These are phyloP conservation scores for Emericellopsis terricola DNA, from an alignment of 495 filamentous ascomycete species.

Conservation along the genomic window DNA sequence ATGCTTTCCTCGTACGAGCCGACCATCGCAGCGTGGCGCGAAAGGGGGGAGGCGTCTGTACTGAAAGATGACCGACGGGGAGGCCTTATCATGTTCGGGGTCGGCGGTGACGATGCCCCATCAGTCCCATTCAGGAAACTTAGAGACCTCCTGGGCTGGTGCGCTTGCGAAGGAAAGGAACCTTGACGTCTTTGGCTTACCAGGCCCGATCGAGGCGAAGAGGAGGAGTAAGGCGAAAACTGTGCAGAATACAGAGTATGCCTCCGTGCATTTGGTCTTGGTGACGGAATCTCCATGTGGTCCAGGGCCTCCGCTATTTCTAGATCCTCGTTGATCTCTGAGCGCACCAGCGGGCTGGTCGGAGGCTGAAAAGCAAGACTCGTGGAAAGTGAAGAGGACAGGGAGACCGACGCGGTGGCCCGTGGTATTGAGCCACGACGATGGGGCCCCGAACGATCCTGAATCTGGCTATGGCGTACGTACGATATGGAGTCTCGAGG, in stretches of 20 bases:
- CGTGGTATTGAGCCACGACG: no score
- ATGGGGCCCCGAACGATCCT: constrained; percentile 3
- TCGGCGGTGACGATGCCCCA: constrained; percentile 42
- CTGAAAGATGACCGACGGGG: constrained; percentile 53
- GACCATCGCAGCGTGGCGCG: constrained; percentile 76
- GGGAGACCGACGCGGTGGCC: constrained; percentile 29
- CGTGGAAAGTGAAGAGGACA: constrained; percentile 60
- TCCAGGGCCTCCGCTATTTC: constrained; percentile 38
- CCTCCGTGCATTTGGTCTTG: constrained; percentile 12
- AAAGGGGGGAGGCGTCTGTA: constrained; percentile 57
- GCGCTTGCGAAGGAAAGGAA: constrained; percentile 44
- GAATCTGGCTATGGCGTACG: constrained; percentile 14
- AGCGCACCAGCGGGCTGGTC: constrained; percentile 82
- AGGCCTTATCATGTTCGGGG: constrained; percentile 34
- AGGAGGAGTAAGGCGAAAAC: constrained; percentile 10
- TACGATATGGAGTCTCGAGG: constrained; percentile 24
- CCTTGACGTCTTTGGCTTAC: constrained; percentile 27
- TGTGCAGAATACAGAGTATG: constrained; percentile 20
- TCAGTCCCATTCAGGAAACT: constrained; percentile 26
- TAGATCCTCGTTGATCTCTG: constrained; percentile 71
- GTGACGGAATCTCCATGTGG: constrained; percentile 19
- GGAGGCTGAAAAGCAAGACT: constrained; percentile 75
- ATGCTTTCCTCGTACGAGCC: constrained; percentile 98
- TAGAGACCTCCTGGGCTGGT: constrained; percentile 57
- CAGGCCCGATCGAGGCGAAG: constrained; percentile 7